These are phyloP conservation scores for Panicum hallii DNA, from an alignment of 202 grass and related monocot genomes.

Conservation along the genomic window DNA sequence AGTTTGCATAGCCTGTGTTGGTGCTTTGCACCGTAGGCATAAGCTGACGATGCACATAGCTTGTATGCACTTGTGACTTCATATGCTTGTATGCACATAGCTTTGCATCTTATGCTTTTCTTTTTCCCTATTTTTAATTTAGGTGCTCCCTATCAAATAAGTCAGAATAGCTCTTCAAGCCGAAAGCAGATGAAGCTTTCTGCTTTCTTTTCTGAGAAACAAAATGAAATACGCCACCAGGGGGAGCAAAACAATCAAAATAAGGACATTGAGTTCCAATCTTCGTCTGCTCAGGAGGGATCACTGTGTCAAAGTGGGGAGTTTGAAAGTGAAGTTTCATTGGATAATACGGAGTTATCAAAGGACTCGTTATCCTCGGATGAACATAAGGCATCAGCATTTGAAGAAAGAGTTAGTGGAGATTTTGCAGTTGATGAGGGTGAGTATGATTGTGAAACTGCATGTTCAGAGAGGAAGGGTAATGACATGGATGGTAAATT, in stretches of 20 bases:
- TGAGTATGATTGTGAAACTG: conserved; percentile 54
- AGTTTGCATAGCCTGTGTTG: not conserved
- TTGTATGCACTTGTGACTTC: conserved; percentile 14
- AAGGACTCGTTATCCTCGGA: conserved; percentile 40
- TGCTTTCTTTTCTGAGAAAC: conserved; percentile 80
- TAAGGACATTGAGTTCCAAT: conserved; percentile 31
- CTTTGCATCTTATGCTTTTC: not conserved
- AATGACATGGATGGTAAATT: conserved; percentile 43
- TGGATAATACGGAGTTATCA: conserved; percentile 48
- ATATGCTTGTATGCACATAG: not conserved
- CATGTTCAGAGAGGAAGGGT: conserved; percentile 50
- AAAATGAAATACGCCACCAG: conserved; percentile 37
- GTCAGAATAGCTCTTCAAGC: conserved; percentile 57
- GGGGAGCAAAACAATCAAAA: conserved; percentile 34
- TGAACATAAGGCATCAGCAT: conserved; percentile 44
- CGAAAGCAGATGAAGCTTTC: conserved; percentile 87
- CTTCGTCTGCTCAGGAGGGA: conserved; percentile 48
- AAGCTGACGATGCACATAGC: not conserved
- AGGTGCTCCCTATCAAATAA: conserved; percentile 79
- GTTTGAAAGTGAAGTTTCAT: conserved; percentile 39
- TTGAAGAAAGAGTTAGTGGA: conserved; percentile 46
- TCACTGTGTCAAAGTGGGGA: conserved; percentile 36
- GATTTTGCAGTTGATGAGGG: conserved; percentile 38
- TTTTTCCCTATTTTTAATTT: conserved; percentile 28
- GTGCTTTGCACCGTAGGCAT: not conserved